Percentiles rank a stretch among this genome's conserved stretches.
Evolutionary conservation across 805 yeast species (phyloP).

Genomic region (Lachancea sp.): DNA sequence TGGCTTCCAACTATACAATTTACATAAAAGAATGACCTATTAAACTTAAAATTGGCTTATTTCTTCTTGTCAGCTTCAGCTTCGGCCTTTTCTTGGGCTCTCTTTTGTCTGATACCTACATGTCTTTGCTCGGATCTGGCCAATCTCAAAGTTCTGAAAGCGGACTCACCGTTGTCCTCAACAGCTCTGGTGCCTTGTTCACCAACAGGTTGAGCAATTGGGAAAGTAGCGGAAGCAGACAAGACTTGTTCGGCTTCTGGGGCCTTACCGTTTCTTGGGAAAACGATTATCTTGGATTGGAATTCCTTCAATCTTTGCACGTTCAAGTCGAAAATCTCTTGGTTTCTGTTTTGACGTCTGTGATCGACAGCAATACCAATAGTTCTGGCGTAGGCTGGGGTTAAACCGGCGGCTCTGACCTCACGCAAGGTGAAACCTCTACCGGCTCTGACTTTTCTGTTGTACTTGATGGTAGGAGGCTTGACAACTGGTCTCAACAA

Average conservation of each 20-base stretch:
- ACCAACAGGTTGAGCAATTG: conserved; percentile 71
- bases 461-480: conserved; percentile 97
- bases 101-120: conserved; percentile 96
- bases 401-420: conserved; percentile 94
- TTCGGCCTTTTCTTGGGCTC: conserved; percentile 95
- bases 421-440: conserved; percentile 98
- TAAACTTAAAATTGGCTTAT: conserved; percentile 39
- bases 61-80: conserved; percentile 99
- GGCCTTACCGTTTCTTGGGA: conserved; percentile 85
- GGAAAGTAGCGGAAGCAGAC: conserved; percentile 76
- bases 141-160: conserved; percentile 90
- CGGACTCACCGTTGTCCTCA: conserved; percentile 63
- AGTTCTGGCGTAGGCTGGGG: conserved; percentile 94
- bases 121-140: conserved; percentile 93
- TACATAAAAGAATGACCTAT: conserved; percentile 23
- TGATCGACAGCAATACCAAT: conserved; percentile 98
- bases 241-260: conserved; percentile 74
- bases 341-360: conserved; percentile 98
- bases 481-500: conserved; percentile 95
- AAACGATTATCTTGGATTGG: conserved; percentile 91
- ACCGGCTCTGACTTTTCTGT: conserved; percentile 99
- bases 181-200: conserved; percentile 88
- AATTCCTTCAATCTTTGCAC: conserved; percentile 95
- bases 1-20: conserved; percentile 33
- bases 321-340: conserved; percentile 89